These are phyloP conservation scores for Xylaria sp. DNA, from an alignment of 2,329 filamentous ascomycete genomes.

Conservation along the genomic window DNA sequence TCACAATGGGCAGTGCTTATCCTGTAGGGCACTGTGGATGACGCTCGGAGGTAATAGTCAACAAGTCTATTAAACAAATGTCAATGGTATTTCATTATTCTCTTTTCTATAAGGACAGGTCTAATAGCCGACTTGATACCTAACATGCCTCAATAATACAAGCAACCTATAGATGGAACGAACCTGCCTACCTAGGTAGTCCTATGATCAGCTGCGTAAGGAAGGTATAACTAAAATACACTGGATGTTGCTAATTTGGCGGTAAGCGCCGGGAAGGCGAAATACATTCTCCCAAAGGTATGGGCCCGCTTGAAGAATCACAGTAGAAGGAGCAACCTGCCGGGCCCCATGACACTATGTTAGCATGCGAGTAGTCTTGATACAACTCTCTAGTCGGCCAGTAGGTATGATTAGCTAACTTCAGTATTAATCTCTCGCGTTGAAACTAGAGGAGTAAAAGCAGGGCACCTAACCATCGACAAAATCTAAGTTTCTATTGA, in stretches of 20 bases:
- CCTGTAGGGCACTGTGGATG: not conserved
- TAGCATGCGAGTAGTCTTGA: not conserved
- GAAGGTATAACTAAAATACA: not conserved
- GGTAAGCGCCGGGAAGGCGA: not conserved
- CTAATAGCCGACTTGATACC: not conserved
- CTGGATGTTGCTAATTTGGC: not conserved
- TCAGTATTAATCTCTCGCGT: not conserved
- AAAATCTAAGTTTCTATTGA: not conserved
- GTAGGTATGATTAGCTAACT: not conserved
- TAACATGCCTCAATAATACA: not conserved
- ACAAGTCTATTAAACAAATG: not conserved
- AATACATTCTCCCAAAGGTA: not conserved
- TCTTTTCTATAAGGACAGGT: not conserved
- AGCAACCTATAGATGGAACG: conserved; percentile 3
- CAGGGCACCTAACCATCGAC: not conserved
- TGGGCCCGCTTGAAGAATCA: not conserved
- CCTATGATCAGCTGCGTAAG: not conserved
- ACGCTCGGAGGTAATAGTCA: too few relatives aligned
- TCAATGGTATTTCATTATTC: not conserved
- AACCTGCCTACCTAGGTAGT: not conserved
- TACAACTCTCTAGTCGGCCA: not conserved
- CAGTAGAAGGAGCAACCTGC: not conserved
- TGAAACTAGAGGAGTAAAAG: not conserved
- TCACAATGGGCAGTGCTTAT: not conserved
- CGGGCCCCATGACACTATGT: not conserved